Conservation (phyloP, 2,329 filamentous ascomycete species). For the Arthrinium phaeospermum region DNA sequence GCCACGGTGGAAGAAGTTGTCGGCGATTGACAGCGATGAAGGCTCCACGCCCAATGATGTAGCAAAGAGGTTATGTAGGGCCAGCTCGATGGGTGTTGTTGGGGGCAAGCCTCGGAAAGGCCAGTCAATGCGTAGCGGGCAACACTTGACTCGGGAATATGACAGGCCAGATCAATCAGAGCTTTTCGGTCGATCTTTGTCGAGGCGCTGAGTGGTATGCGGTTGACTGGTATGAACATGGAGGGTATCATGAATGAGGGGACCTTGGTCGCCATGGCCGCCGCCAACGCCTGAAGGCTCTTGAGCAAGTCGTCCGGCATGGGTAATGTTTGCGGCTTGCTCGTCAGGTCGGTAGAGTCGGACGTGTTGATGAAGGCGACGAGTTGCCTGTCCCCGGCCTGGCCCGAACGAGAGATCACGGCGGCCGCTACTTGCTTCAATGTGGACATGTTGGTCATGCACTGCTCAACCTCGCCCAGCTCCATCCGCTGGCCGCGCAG, state of each 20-base stretch:
- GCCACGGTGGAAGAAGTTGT: conserved; percentile 66
- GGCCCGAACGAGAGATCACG: conserved; percentile 19
- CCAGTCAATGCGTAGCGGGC: conserved; percentile 21
- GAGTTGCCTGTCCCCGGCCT: conserved; percentile 18
- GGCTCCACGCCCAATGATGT: not conserved
- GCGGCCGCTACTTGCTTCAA: conserved; percentile 22
- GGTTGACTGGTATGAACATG: conserved; percentile 15
- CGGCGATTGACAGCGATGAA: conserved; percentile 26
- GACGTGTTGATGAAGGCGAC: conserved; percentile 20
- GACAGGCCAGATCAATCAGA: conserved; percentile 14
- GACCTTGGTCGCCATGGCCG: conserved; percentile 19
- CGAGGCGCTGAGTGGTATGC: not conserved
- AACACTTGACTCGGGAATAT: conserved; percentile 18
- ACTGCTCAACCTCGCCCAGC: conserved; percentile 48
- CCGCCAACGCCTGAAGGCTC: conserved; percentile 7
- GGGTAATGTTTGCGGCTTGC: conserved; percentile 17
- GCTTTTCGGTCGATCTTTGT: conserved; percentile 5
- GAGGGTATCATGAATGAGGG: conserved; percentile 23
- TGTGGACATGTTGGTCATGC: conserved; percentile 20
- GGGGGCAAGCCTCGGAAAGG: conserved; percentile 20
- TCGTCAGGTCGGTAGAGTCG: conserved; percentile 14
- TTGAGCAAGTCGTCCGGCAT: conserved; percentile 20
- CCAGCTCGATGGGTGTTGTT: conserved; percentile 15
- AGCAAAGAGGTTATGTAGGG: conserved; percentile 18
- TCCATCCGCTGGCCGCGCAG: conserved; percentile 54